A percentile compares a stretch with the other conserved stretches of the same genome.
phyloP scores from a whole-genome alignment of 352 stramenopile species.

The Globisporangium sylvaticum region DNA sequence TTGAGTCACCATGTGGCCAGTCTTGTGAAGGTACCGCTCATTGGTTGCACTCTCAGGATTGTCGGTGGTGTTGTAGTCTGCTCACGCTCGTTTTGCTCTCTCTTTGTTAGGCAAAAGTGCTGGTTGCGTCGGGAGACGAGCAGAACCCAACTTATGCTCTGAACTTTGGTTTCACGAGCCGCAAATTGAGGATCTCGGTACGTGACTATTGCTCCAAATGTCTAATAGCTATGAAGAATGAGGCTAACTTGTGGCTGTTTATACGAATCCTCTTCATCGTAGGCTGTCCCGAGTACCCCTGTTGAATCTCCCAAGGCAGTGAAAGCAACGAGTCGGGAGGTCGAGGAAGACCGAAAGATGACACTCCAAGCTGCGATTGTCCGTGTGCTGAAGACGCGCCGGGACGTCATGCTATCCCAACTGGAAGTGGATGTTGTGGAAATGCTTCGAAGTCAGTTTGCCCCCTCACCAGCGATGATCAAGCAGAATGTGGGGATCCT shows the following conservation, averaged over 20 bases:
- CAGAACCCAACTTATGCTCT: conserved; percentile 31
- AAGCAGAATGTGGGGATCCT: conserved; percentile 83
- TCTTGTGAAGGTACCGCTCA: conserved; percentile 58
- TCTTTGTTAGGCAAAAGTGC: conserved; percentile 8
- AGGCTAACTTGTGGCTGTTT: background rate
- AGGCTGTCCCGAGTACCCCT: conserved; percentile 53
- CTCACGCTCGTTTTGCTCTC: background rate
- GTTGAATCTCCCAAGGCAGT: conserved; percentile 63
- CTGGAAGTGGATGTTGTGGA: conserved; percentile 60
- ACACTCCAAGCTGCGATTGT: conserved; percentile 81
- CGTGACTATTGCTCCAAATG: conserved; percentile 3
- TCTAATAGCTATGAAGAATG: background rate
- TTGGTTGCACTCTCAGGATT: background rate
- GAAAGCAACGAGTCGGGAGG: conserved; percentile 53
- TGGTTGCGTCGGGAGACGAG: conserved; percentile 28
- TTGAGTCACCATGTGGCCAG: conserved; percentile 60
- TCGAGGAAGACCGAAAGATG: conserved; percentile 88
- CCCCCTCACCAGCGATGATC: conserved; percentile 48
- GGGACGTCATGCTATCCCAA: conserved; percentile 64
- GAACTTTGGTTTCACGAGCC: conserved; percentile 44
- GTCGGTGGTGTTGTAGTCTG: background rate
- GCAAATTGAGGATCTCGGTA: conserved; percentile 52
- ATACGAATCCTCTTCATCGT: background rate
- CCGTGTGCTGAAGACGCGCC: conserved; percentile 76
- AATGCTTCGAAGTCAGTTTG: conserved; percentile 77